These are phyloP conservation scores for Tolypocladium amazonense DNA, from an alignment of 2,329 filamentous ascomycete species.

Conservation along the genomic window DNA sequence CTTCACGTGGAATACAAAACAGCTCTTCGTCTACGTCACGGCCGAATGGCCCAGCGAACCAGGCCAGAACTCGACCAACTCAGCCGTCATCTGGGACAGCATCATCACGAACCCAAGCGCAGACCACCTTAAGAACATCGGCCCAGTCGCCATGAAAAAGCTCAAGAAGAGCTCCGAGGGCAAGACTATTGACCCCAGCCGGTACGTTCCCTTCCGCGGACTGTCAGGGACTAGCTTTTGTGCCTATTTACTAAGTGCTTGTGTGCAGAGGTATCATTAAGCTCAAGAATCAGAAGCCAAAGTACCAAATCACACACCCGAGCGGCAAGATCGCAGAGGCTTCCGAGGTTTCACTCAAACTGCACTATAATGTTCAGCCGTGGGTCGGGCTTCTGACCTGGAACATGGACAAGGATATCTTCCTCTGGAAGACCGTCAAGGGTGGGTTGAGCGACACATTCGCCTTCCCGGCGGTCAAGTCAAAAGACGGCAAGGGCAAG, in stretches of 20 bases:
- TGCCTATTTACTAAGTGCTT: background rate
- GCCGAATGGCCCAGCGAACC: slow-evolving; percentile 52
- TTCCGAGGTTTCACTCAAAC: slow-evolving; percentile 62
- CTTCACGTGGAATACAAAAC: slow-evolving; percentile 99
- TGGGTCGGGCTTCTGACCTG: slow-evolving; percentile 88
- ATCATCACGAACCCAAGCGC: slow-evolving; percentile 74
- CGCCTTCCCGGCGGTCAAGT: slow-evolving; percentile 54
- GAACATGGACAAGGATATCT: slow-evolving; percentile 50
- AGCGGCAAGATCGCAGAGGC: slow-evolving; percentile 65
- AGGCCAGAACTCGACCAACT: slow-evolving; percentile 37
- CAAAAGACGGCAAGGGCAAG: slow-evolving; percentile 28
- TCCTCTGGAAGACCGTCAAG: slow-evolving; percentile 53
- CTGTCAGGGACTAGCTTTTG: background rate
- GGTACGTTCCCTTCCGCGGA: slow-evolving; percentile 24
- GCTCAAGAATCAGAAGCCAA: slow-evolving; percentile 77
- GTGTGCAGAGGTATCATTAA: slow-evolving; percentile 55
- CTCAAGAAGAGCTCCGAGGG: slow-evolving; percentile 47
- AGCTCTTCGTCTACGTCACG: slow-evolving; percentile 92
- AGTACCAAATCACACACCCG: slow-evolving; percentile 95
- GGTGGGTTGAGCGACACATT: slow-evolving; percentile 57
- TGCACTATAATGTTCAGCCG: slow-evolving; percentile 96
- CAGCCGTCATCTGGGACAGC: slow-evolving; percentile 89
- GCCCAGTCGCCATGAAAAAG: slow-evolving; percentile 51
- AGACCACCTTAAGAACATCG: slow-evolving; percentile 50
- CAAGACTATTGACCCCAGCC: slow-evolving; percentile 48